Conservation (phyloP, 148 eudicot species). For the Salicornia ramosissima region DNA sequence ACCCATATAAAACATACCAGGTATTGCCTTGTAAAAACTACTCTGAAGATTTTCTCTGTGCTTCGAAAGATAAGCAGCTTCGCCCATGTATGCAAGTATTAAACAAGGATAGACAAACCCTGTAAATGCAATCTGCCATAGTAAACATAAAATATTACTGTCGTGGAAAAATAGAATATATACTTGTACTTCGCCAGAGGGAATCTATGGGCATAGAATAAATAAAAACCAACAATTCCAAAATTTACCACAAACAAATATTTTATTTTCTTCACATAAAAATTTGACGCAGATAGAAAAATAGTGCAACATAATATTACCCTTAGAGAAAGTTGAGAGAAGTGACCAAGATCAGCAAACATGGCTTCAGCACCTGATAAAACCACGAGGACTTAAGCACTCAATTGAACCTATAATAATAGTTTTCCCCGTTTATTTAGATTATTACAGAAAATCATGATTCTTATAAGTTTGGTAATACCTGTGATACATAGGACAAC, state of each 20-base stretch:
- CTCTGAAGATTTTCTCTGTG: conserved; percentile 38
- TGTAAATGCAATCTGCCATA: conserved; percentile 40
- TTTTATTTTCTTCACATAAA: too few relatives aligned
- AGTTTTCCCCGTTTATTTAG: not conserved
- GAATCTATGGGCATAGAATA: not conserved
- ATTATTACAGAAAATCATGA: not conserved
- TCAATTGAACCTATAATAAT: not conserved
- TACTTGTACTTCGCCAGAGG: not conserved
- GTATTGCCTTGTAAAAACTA: conserved; percentile 44
- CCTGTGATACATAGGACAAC: conserved; percentile 49
- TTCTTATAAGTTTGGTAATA: not conserved
- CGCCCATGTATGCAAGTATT: conserved; percentile 52
- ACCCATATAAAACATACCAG: conserved; percentile 27
- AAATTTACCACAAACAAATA: not conserved
- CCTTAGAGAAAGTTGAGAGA: conserved; percentile 39
- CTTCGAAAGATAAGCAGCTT: conserved; percentile 52
- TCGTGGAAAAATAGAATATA: not conserved
- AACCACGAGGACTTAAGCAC: conserved; percentile 13
- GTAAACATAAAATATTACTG: conserved; percentile 18
- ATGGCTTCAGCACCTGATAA: conserved; percentile 49
- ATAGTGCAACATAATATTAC: conserved; percentile 17
- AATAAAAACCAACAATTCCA: too few relatives aligned
- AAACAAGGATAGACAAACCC: conserved; percentile 49
- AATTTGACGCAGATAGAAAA: not conserved
- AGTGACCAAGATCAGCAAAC: conserved; percentile 61